These are phyloP conservation scores for Erodium trifolium DNA, from an alignment of 441 rosid genomes.

Conservation along the genomic window DNA sequence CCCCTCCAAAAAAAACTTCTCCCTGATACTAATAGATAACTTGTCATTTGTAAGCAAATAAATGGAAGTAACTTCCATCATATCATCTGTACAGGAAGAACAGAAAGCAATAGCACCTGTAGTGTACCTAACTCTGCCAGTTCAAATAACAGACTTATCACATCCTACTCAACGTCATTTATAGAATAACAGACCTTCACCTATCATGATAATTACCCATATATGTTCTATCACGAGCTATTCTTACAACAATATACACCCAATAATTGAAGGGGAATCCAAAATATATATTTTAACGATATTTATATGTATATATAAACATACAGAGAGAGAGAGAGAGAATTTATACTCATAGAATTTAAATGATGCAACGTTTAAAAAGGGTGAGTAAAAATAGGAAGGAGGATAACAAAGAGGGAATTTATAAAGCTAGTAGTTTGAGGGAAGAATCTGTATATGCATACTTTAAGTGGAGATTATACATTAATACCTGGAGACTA, in stretches of 20 bases:
- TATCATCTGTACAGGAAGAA: not conserved
- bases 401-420: not conserved
- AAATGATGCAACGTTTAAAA: not conserved
- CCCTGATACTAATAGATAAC: slow-evolving; percentile 6
- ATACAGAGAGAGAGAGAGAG: not conserved
- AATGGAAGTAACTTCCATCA: slow-evolving; percentile 3
- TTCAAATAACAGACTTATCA: slow-evolving; percentile 3
- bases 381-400: not conserved
- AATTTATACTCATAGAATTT: not conserved
- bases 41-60: not conserved
- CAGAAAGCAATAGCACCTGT: not conserved
- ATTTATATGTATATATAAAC: not conserved
- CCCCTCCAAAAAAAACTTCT: not conserved
- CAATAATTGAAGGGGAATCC: not conserved
- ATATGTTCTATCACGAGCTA: not conserved
- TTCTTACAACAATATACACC: slow-evolving; percentile 3
- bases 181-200: not conserved
- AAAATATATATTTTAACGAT: not conserved
- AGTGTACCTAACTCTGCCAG: not conserved
- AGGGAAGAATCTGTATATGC: not conserved
- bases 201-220: slow-evolving; percentile 1
- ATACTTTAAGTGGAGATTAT: not conserved
- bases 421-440: not conserved
- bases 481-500: slow-evolving; percentile 77
- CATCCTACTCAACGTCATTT: not conserved